Evolutionary conservation across 2,329 filamentous ascomycete species (phyloP), one percentile per base, ranked within the genome.

Genomic region (Penicillium sp.): DNA sequence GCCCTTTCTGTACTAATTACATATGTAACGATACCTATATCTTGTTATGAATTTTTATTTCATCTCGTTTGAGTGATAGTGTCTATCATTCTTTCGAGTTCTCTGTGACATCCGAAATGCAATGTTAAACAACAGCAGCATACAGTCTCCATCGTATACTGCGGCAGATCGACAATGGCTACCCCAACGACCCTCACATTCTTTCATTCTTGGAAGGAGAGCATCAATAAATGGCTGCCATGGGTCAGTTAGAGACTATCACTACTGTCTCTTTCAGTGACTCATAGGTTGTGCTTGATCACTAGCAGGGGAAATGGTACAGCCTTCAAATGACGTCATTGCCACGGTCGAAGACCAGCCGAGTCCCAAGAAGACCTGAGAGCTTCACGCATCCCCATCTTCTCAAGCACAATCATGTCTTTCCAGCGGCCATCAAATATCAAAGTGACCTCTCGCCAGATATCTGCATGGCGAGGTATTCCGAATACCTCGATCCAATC

Each of bases 401-500:
- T 11, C 25, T 11, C 25, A 25, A 40, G 42, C 4, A 13, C 10
- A 56, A 60, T 40, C 40, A 78, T 78, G 73, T 60, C 68, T 30
- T 82, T 68, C 78, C 77, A 8, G 76, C 83, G 14, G 22, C 75
- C 86, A 16, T 75, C 79, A 35, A 76, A 83, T 3, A 80, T 91
- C 59, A 77, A 76, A 33, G 78, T 89, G n/a, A 84, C 84, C 40
- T 80, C 78, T 19, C 82, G 88, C 71, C 77, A 81, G 28, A 90
- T 91, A 60, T 83, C 86, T 4, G 76, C 82, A 13, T 82, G 87
- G 73, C 72, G 75, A 28, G 76, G 80, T 5, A 80, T 86, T 38
- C 88, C 89, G 22, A 91, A 91, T 72, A 89, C 87, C 42, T 85
- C 84, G 5, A 82, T 89, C 57, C 84, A 87, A 69, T 76, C 82